phyloP scores from a whole-genome alignment of 176 grass and related monocot species.

The Guadua angustifolia region DNA sequence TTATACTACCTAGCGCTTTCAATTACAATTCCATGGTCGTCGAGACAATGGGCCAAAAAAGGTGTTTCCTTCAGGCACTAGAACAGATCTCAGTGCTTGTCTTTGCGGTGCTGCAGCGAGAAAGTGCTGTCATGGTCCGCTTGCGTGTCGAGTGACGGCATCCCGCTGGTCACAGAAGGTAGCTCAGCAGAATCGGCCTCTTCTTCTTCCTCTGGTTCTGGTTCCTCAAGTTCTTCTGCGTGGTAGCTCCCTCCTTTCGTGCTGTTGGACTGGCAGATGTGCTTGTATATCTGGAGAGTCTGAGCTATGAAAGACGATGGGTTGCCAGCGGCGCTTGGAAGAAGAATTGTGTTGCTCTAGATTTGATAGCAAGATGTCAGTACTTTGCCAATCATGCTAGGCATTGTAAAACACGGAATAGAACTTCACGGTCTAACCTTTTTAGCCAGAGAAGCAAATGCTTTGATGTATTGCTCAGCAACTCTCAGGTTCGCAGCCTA shows the following conservation, averaged over 20 bases:
- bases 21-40: conserved; percentile 13
- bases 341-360: conserved; percentile 71
- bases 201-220: neutral
- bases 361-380: conserved; percentile 29
- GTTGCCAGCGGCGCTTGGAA: conserved; percentile 61
- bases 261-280: conserved; percentile 38
- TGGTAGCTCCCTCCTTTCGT: conserved; percentile 9
- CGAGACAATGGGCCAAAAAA: conserved; percentile 25
- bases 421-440: conserved; percentile 50
- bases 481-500: conserved; percentile 84
- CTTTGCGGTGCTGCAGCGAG: conserved; percentile 27
- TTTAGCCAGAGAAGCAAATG: conserved; percentile 73
- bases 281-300: conserved; percentile 75
- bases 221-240: conserved; percentile 35
- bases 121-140: conserved; percentile 29
- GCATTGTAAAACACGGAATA: neutral
- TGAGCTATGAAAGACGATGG: conserved; percentile 77
- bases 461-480: conserved; percentile 86
- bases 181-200: neutral
- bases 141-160: neutral
- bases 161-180: conserved; percentile 24
- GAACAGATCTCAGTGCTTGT: conserved; percentile 15
- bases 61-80: conserved; percentile 21
- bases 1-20: conserved; percentile 10
- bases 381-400: conserved; percentile 11